Conservation (phyloP, 73 alveolate genomes). For the Paraurostyla sp. region DNA sequence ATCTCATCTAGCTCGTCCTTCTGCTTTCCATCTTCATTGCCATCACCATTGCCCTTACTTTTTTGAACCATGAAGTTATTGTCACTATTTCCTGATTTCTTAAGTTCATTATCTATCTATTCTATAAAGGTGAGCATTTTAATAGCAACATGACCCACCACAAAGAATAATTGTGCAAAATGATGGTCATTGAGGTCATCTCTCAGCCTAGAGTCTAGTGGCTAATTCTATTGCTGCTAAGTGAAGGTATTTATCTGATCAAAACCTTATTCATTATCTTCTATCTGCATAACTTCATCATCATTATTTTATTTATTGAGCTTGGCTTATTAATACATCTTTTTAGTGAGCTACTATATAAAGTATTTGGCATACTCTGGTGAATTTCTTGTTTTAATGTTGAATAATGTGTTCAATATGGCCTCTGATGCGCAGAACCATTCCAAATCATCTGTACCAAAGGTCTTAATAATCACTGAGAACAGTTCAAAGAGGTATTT, state of each 20-base stretch:
- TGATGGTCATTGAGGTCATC: conserved; percentile 68
- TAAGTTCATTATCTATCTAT: conserved; percentile 72
- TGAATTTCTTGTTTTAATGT: conserved; percentile 39
- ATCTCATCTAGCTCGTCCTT: conserved; percentile 86
- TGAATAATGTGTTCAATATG: conserved; percentile 34
- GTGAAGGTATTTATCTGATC: too few relatives aligned
- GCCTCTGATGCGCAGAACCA: conserved; percentile 68
- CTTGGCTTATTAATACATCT: not conserved
- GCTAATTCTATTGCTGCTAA: too few relatives aligned
- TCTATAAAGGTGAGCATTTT: conserved; percentile 92
- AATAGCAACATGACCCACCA: conserved; percentile 92
- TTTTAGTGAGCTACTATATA: conserved; percentile 21
- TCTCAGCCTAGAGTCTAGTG: not conserved
- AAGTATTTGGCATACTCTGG: conserved; percentile 58
- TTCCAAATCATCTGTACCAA: conserved; percentile 41
- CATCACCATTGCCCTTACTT: conserved; percentile 63
- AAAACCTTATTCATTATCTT: not conserved
- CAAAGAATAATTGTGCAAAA: conserved; percentile 88
- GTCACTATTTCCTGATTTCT: conserved; percentile 57
- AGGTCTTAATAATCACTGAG: conserved; percentile 14
- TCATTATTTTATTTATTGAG: conserved; percentile 61
- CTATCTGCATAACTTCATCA: conserved; percentile 1
- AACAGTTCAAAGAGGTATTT: conserved; percentile 10
- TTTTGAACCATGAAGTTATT: conserved; percentile 64
- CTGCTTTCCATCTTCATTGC: conserved; percentile 67